Evolutionary conservation across 805 yeast species (phyloP).

Genomic region (Metschnikowia bowlesiae): DNA sequence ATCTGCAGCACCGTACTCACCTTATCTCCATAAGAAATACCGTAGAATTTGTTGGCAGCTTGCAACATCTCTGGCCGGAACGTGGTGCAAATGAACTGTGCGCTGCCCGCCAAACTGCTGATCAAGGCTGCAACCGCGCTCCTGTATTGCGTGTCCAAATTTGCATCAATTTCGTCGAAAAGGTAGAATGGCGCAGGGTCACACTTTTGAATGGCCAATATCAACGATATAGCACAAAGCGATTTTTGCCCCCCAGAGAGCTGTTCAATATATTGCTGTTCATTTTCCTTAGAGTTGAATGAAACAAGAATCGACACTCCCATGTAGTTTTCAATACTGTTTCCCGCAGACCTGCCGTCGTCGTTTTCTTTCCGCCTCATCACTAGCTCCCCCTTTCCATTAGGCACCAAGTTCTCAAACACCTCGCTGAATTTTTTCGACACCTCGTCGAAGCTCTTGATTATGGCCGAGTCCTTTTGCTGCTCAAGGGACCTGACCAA

Average conservation of each 20-base stretch:
- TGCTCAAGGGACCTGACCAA: conserved; percentile 65
- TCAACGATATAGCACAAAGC: conserved; percentile 90
- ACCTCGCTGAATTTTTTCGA: conserved; percentile 68
- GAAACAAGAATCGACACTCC: conserved; percentile 89
- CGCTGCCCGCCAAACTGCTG: conserved; percentile 55
- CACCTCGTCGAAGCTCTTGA: conserved; percentile 71
- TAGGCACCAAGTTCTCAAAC: conserved; percentile 78
- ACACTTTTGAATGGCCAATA: conserved; percentile 87
- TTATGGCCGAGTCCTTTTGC: conserved; percentile 80
- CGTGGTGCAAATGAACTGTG: conserved; percentile 95
- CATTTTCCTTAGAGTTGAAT: conserved; percentile 80
- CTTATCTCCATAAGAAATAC: conserved; percentile 79
- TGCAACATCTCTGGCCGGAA: conserved; percentile 90
- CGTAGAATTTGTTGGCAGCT: conserved; percentile 81
- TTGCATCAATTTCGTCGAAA: conserved; percentile 96
- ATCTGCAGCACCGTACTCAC: conserved; percentile 76
- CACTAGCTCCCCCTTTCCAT: conserved; percentile 69
- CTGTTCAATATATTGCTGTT: conserved; percentile 84
- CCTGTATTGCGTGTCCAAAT: conserved; percentile 87
- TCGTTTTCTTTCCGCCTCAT: conserved; percentile 46
- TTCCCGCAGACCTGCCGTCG: conserved; percentile 14
- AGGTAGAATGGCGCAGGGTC: conserved; percentile 97
- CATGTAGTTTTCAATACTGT: conserved; percentile 51
- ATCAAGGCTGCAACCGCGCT: conserved; percentile 79
- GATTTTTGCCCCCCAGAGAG: conserved; percentile 97